Base-by-base conservation (phyloP, 495 filamentous ascomycete species). In the Amphirosellinia nigrospora region DNA sequence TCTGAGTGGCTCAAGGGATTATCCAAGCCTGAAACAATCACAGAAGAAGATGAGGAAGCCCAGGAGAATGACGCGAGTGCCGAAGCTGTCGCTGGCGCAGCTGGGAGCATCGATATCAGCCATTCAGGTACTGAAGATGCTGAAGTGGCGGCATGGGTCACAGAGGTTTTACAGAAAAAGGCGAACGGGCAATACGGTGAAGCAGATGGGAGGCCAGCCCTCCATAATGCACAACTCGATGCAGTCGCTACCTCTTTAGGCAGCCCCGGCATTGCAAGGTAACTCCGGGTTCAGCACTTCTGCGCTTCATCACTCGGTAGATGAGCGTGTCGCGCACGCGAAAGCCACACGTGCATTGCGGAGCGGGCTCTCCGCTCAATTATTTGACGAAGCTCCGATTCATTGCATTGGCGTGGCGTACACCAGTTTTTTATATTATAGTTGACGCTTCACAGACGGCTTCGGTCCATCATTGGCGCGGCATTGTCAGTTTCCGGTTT, bases 121-220 rank as follows among this genome's bases (percentile, higher is more conserved):
- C 74, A 78, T 46, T 78, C 77, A 26, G 73, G 82, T 71, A 77
- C 86, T 77, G 89, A 89, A 23, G 92, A 98, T 68, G 80, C 84
- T 50, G 95, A 97, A 78, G 92, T 97, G 9, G 89, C 92, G 2
- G 85, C 86, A 38, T 98, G 95, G 95, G 95, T 98, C 16, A 84
- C 83, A n/a, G 83, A 83, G 10, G 92, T 92, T 46, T 80, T 94
- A 48, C 86, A 89, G 63, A 83, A 83, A 38, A 90, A 89, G 70
- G 79, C 81, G 68, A 83, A 79, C 4, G 89, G 88, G n/a, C 74
- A 81, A 46, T 70, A 81, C 36, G 67, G 72, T 16, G 78, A 73
- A 52, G 66, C 68, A 34, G 71, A 73, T n/a, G 72, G 73, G 23
- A 86, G 84, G 70, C 93, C 93, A 7, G 93, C 93, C 13, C 83